Conservation (phyloP, 495 filamentous ascomycete species). For the Sporormia fimetaria region DNA sequence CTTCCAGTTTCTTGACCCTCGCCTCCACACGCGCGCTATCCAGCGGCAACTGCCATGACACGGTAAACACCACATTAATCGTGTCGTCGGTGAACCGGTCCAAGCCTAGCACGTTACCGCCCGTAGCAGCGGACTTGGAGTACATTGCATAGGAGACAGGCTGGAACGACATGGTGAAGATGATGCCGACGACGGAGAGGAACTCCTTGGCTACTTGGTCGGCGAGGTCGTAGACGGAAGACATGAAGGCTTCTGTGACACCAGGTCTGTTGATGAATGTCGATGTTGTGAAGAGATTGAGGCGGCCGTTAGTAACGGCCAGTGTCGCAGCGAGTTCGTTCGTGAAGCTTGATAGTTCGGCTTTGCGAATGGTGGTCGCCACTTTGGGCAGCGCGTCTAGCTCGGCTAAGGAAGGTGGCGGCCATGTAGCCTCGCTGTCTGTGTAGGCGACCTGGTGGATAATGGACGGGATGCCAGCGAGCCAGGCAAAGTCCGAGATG, state of each 20-base stretch:
- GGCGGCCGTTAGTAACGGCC: conserved; percentile 11
- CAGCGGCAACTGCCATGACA: conserved; percentile 26
- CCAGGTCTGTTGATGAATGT: conserved; percentile 21
- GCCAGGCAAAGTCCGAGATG: conserved; percentile 19
- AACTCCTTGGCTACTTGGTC: conserved; percentile 24
- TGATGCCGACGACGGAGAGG: conserved; percentile 20
- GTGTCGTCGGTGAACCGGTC: conserved; percentile 20
- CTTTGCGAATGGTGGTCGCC: conserved; percentile 19
- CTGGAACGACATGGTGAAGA: conserved; percentile 28
- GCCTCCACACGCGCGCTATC: conserved; percentile 32
- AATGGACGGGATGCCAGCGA: conserved; percentile 7
- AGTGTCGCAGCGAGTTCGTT: conserved; percentile 10
- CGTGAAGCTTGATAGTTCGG: conserved; percentile 16
- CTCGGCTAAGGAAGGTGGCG: conserved; percentile 8
- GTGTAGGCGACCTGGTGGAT: conserved; percentile 16
- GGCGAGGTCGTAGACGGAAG: conserved; percentile 23
- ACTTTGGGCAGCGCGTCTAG: conserved; percentile 14
- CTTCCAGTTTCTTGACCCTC: conserved; percentile 28
- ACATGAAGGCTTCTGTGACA: conserved; percentile 23
- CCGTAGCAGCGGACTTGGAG: conserved; percentile 24
- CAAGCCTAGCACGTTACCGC: conserved; percentile 31
- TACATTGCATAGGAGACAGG: conserved; percentile 28
- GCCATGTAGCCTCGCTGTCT: conserved; percentile 8
- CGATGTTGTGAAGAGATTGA: conserved; percentile 22
- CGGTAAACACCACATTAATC: conserved; percentile 29